Base-by-base conservation (phyloP, 2,329 filamentous ascomycete species). In the Sclerotinia subarctica region DNA sequence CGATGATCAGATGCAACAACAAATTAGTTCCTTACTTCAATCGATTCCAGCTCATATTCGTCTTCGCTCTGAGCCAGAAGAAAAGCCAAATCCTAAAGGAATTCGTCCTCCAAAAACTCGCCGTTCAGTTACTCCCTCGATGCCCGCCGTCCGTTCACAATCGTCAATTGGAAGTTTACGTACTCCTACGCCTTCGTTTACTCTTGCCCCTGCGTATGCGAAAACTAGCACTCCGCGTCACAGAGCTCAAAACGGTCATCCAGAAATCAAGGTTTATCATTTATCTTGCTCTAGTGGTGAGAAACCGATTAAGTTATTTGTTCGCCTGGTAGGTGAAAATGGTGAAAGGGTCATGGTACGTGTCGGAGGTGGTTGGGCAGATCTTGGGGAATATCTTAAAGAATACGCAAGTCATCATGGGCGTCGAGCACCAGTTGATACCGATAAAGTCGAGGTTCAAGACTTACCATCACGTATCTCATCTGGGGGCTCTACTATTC, bases 301-400 rank as follows among this genome's bases (percentile, higher is more conserved):
- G 72, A 87, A 92, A 17, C 95, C 95, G 0, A 94, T 97, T 76
- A 98, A 97, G 79, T 86, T 99, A 6, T 96, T 96, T 75, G 94
- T 99, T 64, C 90, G 95, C 21, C 89, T 93, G 1, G 94, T 99
- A 2, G 95, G 95, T 62, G 93, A 97, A 78, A 85, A 88, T 68
- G 92, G 92, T 21, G 93, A 98, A 78, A 88, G 95, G 64, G 93
- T 98, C 70, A 98, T 99, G 95, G 95, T 99, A 10, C 91, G 95
- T 47, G 94, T 99, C 17, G 95, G 95, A 17, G 95, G 95, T 69
- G 95, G 95, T n/a, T 99, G 95, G 95, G 93, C 94, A 19, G 95
- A 99, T 78, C 82, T 99, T 26, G 94, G 91, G 49, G 95, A 98
- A 78, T 99, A 97, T 76, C 84, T 99, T 53, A 90, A 93, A 73